These are phyloP conservation scores for Pichia exigua DNA, from an alignment of 805 yeast species.

Conservation along the genomic window DNA sequence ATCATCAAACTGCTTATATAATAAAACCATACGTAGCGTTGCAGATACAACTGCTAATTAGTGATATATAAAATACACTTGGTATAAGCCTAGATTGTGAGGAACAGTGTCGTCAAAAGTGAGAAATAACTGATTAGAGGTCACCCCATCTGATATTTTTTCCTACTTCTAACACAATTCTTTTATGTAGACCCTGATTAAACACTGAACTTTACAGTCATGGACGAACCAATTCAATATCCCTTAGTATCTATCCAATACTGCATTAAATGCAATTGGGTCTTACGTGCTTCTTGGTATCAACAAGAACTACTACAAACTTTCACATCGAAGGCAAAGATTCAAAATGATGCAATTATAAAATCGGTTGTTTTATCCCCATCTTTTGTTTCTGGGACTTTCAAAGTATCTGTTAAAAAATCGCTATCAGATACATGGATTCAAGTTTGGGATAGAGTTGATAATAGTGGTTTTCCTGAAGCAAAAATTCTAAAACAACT, in stretches of 20 bases:
- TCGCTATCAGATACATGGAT: conserved; percentile 23
- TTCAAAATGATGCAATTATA: conserved; percentile 26
- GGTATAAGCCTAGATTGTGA: too few relatives aligned
- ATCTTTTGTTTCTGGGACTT: conserved; percentile 43
- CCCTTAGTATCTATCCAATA: conserved; percentile 65
- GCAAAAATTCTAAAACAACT: conserved; percentile 67
- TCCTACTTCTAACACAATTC: too few relatives aligned
- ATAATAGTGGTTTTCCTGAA: conserved; percentile 77
- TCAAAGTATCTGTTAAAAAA: conserved; percentile 45
- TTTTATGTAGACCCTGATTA: too few relatives aligned
- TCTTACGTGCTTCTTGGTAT: conserved; percentile 82
- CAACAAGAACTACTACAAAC: conserved; percentile 80
- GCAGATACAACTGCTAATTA: too few relatives aligned
- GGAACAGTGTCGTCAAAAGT: too few relatives aligned
- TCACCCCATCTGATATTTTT: too few relatives aligned
- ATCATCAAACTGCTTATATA: too few relatives aligned
- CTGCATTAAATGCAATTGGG: conserved; percentile 86
- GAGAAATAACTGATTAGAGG: too few relatives aligned
- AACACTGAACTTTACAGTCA: too few relatives aligned
- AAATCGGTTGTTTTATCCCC: conserved; percentile 50
- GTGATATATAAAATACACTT: too few relatives aligned
- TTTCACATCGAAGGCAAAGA: conserved; percentile 32
- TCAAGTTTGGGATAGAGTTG: conserved; percentile 53
- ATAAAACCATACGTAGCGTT: too few relatives aligned
- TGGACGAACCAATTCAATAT: conserved; percentile 20